Conservation (phyloP, 2,329 filamentous ascomycete species). For the Calonectria naviculata region DNA sequence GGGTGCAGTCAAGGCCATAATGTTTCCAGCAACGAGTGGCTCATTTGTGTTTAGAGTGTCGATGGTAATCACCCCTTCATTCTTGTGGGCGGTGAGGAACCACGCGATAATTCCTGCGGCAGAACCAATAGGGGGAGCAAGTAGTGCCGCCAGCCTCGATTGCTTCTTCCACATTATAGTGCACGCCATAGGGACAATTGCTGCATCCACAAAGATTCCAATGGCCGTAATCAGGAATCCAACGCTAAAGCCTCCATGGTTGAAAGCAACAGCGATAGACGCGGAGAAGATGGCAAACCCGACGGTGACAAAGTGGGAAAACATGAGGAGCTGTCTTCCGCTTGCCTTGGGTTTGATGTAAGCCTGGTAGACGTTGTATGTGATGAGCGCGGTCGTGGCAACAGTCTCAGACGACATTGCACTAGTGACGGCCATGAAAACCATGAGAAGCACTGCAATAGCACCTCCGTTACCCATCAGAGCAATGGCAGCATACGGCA, state of each 20-base stretch:
- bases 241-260: slow-evolving; percentile 79
- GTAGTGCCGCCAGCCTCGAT: slow-evolving; percentile 73
- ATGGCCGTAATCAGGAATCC: slow-evolving; percentile 79
- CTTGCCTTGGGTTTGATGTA: slow-evolving; percentile 10
- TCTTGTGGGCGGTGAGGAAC: slow-evolving; percentile 69
- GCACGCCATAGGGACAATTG: slow-evolving; percentile 81
- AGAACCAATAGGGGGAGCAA: slow-evolving; percentile 73
- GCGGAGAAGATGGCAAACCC: slow-evolving; percentile 86
- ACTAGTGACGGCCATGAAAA: slow-evolving; percentile 74
- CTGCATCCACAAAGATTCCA: slow-evolving; percentile 85
- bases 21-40: slow-evolving; percentile 19
- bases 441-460: slow-evolving; percentile 77
- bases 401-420: slow-evolving; percentile 21
- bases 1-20: slow-evolving; percentile 13
- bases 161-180: slow-evolving; percentile 83
- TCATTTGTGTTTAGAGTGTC: slow-evolving; percentile 13
- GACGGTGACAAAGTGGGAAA: slow-evolving; percentile 80
- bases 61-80: slow-evolving; percentile 10
- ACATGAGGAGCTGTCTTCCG: slow-evolving; percentile 44
- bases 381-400: slow-evolving; percentile 12
- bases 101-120: slow-evolving; percentile 74
- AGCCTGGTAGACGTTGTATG: slow-evolving; percentile 19
- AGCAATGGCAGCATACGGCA: slow-evolving; percentile 84
- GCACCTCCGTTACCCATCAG: slow-evolving; percentile 83
- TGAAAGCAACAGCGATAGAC: slow-evolving; percentile 77